These are phyloP conservation scores for Orbilia oligospora DNA, from an alignment of 2,329 filamentous ascomycete genomes.

Conservation along the genomic window DNA sequence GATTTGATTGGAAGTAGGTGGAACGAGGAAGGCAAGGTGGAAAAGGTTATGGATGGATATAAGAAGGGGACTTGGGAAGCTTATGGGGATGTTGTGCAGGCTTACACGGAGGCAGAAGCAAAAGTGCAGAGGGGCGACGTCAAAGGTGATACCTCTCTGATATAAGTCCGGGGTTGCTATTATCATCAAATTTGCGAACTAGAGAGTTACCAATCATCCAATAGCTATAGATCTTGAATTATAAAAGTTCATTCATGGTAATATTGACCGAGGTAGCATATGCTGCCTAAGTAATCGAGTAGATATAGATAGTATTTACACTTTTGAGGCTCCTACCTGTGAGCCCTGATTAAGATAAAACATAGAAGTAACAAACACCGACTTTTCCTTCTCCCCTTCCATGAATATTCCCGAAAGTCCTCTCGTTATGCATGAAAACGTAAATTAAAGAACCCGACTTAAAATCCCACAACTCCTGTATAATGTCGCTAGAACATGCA, in stretches of 20 bases:
- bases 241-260: slow-evolving; percentile 13
- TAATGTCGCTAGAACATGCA: slow-evolving; percentile 24
- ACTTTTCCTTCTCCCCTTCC: not conserved
- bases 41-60: slow-evolving; percentile 87
- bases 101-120: slow-evolving; percentile 82
- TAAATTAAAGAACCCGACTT: not conserved
- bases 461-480: slow-evolving; percentile 1
- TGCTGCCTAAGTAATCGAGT: not conserved
- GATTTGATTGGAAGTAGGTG: slow-evolving; percentile 86
- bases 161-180: not conserved
- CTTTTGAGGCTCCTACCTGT: slow-evolving; percentile 5
- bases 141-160: slow-evolving; percentile 51
- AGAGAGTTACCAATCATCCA: not conserved
- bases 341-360: not conserved
- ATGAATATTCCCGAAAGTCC: not conserved
- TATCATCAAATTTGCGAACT: not conserved
- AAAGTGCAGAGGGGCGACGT: slow-evolving; percentile 72
- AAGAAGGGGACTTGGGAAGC: slow-evolving; percentile 79
- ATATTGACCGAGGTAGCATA: not conserved
- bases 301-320: slow-evolving; percentile 4
- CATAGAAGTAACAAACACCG: not conserved
- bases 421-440: slow-evolving; percentile 12
- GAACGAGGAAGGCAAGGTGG: slow-evolving; percentile 86
- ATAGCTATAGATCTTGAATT: not conserved
- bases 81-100: slow-evolving; percentile 82